Conservation (phyloP, 441 rosid genomes). For the Brassica balearica region DNA sequence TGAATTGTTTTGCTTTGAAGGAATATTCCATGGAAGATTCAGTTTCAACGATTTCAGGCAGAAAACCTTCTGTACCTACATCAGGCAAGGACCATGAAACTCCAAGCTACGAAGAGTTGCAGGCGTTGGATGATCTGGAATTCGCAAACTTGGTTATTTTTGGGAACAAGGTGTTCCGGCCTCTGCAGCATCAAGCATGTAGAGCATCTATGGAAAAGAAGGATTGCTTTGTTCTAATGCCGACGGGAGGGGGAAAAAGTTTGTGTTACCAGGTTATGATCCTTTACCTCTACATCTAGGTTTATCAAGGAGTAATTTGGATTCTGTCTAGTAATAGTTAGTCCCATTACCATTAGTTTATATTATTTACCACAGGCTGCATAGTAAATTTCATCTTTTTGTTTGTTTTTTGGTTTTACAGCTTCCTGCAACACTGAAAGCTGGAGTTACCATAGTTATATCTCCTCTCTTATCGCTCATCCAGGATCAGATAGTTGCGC, state of each 20-base stretch:
- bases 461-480: constrained; percentile 93
- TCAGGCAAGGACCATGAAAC: constrained; percentile 46
- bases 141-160: constrained; percentile 89
- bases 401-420: constrained; percentile 41
- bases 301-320: background rate
- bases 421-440: constrained; percentile 92
- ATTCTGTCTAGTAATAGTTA: constrained; percentile 18
- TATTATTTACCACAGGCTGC: background rate
- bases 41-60: constrained; percentile 46
- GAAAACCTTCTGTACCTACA: constrained; percentile 36
- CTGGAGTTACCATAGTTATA: constrained; percentile 88
- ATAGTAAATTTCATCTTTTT: background rate
- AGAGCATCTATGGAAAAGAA: constrained; percentile 67
- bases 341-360: constrained; percentile 1
- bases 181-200: constrained; percentile 92
- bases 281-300: constrained; percentile 30
- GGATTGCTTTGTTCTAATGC: constrained; percentile 92
- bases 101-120: constrained; percentile 72
- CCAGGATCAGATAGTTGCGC: constrained; percentile 90
- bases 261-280: constrained; percentile 86
- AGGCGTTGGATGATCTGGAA: constrained; percentile 82
- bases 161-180: constrained; percentile 75
- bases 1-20: constrained; percentile 52
- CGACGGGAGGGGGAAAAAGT: constrained; percentile 97
- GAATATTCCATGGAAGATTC: constrained; percentile 55